A percentile compares a stretch with the other conserved stretches of the same genome.
These are phyloP conservation scores for Phytophthora pisi DNA, from an alignment of 352 stramenopile species.

Conservation along the genomic window DNA sequence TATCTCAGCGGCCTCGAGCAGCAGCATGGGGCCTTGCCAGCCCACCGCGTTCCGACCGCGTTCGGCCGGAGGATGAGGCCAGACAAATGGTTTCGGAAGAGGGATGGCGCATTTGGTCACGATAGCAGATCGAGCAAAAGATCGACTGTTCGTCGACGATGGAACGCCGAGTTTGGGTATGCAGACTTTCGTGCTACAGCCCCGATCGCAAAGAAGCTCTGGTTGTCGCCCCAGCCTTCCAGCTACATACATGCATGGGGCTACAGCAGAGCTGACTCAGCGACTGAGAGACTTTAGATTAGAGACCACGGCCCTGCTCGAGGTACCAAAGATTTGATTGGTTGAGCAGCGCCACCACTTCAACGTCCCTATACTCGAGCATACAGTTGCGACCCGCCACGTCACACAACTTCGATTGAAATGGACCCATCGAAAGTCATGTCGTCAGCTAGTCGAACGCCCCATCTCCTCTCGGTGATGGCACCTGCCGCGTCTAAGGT, in stretches of 20 bases:
- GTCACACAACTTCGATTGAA: not conserved
- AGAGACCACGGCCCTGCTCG: not conserved
- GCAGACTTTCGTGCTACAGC: not conserved
- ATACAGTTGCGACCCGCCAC: not conserved
- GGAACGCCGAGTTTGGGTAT: not conserved
- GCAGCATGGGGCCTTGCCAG: constrained; percentile 4
- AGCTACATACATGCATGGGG: not conserved
- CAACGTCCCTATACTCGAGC: constrained; percentile 12
- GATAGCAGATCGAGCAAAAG: constrained; percentile 5
- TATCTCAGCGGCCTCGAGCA: constrained; percentile 4
- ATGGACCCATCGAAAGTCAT: not conserved
- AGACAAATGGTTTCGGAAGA: constrained; percentile 28
- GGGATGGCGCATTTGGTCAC: constrained; percentile 4
- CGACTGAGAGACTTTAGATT: not conserved
- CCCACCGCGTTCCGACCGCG: constrained; percentile 18
- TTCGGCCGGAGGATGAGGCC: constrained; percentile 27
- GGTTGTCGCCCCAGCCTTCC: not conserved
- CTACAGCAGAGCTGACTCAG: not conserved
- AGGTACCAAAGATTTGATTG: constrained; percentile 26
- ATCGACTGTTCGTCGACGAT: not conserved
- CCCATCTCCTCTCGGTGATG: constrained; percentile 14
- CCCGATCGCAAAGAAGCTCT: not conserved
- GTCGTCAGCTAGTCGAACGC: constrained; percentile 23
- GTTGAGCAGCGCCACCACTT: constrained; percentile 9
- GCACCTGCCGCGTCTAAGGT: constrained; percentile 1